Percentiles rank a stretch among this genome's conserved stretches.
These are phyloP conservation scores for Candida sojae DNA, from an alignment of 1,139 yeast species.

Conservation along the genomic window DNA sequence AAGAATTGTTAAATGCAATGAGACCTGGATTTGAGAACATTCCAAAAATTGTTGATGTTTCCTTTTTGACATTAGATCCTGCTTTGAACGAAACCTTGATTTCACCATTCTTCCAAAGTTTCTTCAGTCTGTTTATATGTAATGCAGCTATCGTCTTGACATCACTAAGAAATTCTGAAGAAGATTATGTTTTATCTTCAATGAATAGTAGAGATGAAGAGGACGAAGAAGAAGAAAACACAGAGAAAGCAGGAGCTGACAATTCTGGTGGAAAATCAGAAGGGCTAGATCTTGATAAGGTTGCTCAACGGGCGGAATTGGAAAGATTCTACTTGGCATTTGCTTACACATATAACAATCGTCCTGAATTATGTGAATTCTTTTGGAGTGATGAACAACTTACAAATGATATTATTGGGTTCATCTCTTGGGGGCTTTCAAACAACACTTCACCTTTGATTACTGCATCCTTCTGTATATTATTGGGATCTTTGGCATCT, in stretches of 20 bases:
- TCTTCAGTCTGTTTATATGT: slow-evolving; percentile 63
- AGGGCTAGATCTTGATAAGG: slow-evolving; percentile 49
- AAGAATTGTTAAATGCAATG: slow-evolving; percentile 23
- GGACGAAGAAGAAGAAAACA: slow-evolving; percentile 24
- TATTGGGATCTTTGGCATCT: slow-evolving; percentile 72
- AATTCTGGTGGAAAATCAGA: slow-evolving; percentile 10
- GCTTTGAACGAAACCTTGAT: slow-evolving; percentile 32
- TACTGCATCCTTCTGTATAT: slow-evolving; percentile 77
- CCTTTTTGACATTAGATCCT: slow-evolving; percentile 21
- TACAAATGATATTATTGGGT: slow-evolving; percentile 56
- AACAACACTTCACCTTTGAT: slow-evolving; percentile 79
- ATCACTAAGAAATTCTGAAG: slow-evolving; percentile 82
- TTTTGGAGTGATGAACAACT: slow-evolving; percentile 72
- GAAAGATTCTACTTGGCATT: slow-evolving; percentile 85
- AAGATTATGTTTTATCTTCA: slow-evolving; percentile 68
- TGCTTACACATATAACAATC: slow-evolving; percentile 64
- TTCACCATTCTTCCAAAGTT: slow-evolving; percentile 49
- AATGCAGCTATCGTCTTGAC: slow-evolving; percentile 80
- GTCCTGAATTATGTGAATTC: slow-evolving; percentile 58
- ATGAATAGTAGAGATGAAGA: slow-evolving; percentile 24
- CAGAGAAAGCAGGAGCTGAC: slow-evolving; percentile 11
- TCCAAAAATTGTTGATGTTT: slow-evolving; percentile 22
- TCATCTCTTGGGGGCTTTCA: slow-evolving; percentile 83
- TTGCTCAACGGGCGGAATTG: slow-evolving; percentile 75
- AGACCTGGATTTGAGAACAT: slow-evolving; percentile 28